Conservation (phyloP, 768 basidiomycete species). For the Sistotremastrum suecicum region DNA sequence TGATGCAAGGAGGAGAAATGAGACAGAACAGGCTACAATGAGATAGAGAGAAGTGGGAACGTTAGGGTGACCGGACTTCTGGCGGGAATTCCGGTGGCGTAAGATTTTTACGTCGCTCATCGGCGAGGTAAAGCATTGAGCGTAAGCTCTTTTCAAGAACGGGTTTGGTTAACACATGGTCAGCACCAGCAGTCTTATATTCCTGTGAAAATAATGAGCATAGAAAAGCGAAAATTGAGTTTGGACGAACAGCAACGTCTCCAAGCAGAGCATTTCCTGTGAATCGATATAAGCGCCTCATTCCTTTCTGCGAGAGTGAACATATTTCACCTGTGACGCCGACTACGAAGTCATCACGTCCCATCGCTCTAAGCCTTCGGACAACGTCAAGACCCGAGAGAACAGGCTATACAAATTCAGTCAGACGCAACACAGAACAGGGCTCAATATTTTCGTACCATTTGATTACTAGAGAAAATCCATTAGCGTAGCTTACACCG, state of each 20-base stretch:
- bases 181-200: not conserved
- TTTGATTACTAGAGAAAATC: conserved; percentile 39
- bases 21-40: too few relatives aligned
- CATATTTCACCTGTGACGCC: conserved; percentile 50
- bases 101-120: conserved; percentile 21
- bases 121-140: conserved; percentile 27
- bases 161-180: conserved; percentile 66
- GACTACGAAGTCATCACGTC: conserved; percentile 65
- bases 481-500: too few relatives aligned
- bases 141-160: conserved; percentile 44
- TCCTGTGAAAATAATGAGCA: too few relatives aligned
- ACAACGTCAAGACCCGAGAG: conserved; percentile 63
- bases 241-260: not conserved
- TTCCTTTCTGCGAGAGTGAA: not conserved
- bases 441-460: conserved; percentile 13
- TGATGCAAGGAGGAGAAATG: too few relatives aligned
- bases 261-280: conserved; percentile 29
- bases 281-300: not conserved
- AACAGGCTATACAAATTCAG: conserved; percentile 28
- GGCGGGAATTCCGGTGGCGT: not conserved
- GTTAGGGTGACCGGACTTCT: too few relatives aligned
- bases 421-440: too few relatives aligned
- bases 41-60: too few relatives aligned
- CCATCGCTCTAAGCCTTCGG: conserved; percentile 45
- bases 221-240: too few relatives aligned